A percentile compares a stretch with the other conserved stretches of the same genome.
These are phyloP conservation scores for Colletotrichum scovillei DNA, from an alignment of 2,329 filamentous ascomycete species.

Conservation along the genomic window DNA sequence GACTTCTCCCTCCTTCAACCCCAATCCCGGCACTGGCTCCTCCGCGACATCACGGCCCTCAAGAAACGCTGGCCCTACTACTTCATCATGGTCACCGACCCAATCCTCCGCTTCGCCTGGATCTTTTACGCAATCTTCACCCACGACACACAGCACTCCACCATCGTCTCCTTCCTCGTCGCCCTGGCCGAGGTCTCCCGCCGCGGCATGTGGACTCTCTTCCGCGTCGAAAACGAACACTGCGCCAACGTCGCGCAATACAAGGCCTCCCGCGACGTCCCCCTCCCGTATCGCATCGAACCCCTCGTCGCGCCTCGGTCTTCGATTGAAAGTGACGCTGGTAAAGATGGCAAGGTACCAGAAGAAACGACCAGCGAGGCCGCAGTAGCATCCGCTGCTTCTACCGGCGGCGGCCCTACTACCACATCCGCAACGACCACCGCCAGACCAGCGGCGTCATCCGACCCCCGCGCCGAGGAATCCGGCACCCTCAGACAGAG, in stretches of 20 bases:
- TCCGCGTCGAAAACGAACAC: slow-evolving; percentile 98
- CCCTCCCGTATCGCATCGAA: slow-evolving; percentile 80
- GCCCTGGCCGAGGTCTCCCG: slow-evolving; percentile 83
- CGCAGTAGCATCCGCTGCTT: slow-evolving; percentile 2
- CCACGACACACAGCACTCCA: slow-evolving; percentile 83
- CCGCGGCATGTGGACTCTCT: slow-evolving; percentile 89
- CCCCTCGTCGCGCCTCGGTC: slow-evolving; percentile 52
- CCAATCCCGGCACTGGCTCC: slow-evolving; percentile 72
- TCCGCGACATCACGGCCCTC: slow-evolving; percentile 84
- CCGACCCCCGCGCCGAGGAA: slow-evolving; percentile 39
- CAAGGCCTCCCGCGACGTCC: slow-evolving; percentile 88
- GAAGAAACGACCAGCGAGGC: slow-evolving; percentile 24
- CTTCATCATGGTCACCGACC: slow-evolving; percentile 82
- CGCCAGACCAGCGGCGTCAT: slow-evolving; percentile 11
- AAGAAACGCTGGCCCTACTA: slow-evolving; percentile 89
- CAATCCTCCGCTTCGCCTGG: slow-evolving; percentile 92
- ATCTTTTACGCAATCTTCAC: slow-evolving; percentile 91
- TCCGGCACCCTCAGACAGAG: slow-evolving; percentile 40
- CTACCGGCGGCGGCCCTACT: too few relatives aligned
- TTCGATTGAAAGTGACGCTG: neutral
- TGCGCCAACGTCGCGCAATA: slow-evolving; percentile 91
- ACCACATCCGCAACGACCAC: slow-evolving; percentile 1
- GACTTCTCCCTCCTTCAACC: slow-evolving; percentile 93
- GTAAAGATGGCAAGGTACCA: slow-evolving; percentile 8
- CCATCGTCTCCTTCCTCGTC: slow-evolving; percentile 83